phyloP scores from a whole-genome alignment of 768 basidiomycete genomes.

The Suillus americanus region DNA sequence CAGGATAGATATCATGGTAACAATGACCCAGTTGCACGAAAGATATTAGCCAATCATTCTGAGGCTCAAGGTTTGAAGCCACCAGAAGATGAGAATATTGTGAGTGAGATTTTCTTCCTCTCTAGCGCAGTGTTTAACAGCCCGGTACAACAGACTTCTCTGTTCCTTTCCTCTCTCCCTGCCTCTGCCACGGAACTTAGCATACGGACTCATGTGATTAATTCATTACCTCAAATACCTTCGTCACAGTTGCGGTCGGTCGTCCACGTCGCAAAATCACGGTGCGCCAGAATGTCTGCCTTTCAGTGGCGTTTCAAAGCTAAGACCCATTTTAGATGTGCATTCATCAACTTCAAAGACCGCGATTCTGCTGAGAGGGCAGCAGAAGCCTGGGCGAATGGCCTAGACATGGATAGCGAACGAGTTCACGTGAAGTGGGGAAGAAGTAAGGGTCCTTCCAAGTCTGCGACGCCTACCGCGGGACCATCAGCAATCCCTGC shows the following conservation, averaged over 20 bases:
- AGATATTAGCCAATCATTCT: constrained; percentile 81
- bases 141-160: constrained; percentile 57
- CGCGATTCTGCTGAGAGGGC: constrained; percentile 82
- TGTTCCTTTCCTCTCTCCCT: constrained; percentile 83
- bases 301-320: neutral
- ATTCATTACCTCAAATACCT: constrained; percentile 63
- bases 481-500: constrained; percentile 10
- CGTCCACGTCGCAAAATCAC: constrained; percentile 81
- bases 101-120: constrained; percentile 40
- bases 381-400: constrained; percentile 88
- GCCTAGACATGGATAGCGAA: constrained; percentile 82
- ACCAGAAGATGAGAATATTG: constrained; percentile 85
- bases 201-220: constrained; percentile 69
- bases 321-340: constrained; percentile 58
- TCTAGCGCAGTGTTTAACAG: constrained; percentile 7
- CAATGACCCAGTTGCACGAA: constrained; percentile 92
- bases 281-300: constrained; percentile 38
- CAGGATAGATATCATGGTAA: constrained; percentile 91
- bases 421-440: constrained; percentile 85
- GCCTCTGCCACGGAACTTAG: constrained; percentile 66
- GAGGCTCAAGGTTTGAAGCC: constrained; percentile 80
- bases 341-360: constrained; percentile 92
- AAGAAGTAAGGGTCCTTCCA: constrained; percentile 53
- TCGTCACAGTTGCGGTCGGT: constrained; percentile 75
- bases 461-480: constrained; percentile 23